These are phyloP conservation scores for Plasmodium chabaudi DNA, from an alignment of 169 alveolate genomes.

Conservation along the genomic window DNA sequence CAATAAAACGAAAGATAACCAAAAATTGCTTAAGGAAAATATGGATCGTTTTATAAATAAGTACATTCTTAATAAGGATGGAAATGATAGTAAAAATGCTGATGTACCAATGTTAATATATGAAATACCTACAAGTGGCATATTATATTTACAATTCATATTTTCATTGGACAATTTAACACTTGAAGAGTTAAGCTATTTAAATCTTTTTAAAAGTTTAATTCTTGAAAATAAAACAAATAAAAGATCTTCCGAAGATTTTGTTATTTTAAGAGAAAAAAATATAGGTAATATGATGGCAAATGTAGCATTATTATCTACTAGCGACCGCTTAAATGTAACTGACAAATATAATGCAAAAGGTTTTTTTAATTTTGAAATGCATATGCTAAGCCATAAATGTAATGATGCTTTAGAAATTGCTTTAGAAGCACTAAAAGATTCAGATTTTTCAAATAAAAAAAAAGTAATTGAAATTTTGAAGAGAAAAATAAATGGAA, in stretches of 20 bases:
- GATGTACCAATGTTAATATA: constrained; percentile 76
- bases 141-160: constrained; percentile 83
- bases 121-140: constrained; percentile 84
- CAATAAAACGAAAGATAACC: constrained; percentile 8
- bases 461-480: constrained; percentile 83
- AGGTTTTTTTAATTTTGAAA: constrained; percentile 79
- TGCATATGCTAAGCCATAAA: constrained; percentile 81
- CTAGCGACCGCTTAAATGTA: constrained; percentile 76
- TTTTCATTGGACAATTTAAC: constrained; percentile 79
- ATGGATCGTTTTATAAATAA: constrained; percentile 17
- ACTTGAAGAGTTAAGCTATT: constrained; percentile 80
- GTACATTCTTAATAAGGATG: constrained; percentile 39
- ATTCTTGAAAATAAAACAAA: constrained; percentile 82
- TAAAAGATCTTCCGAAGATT: constrained; percentile 81
- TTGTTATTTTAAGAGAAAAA: constrained; percentile 78
- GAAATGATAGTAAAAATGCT: not conserved
- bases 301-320: constrained; percentile 75
- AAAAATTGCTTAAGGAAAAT: constrained; percentile 18
- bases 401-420: constrained; percentile 79
- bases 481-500: constrained; percentile 77
- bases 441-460: constrained; percentile 79
- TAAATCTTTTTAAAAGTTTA: constrained; percentile 78
- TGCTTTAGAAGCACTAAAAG: constrained; percentile 77
- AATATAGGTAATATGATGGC: constrained; percentile 80
- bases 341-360: constrained; percentile 76